Base-by-base conservation (phyloP, 2,329 filamentous ascomycete species). In the Pseudocercospora ulei region DNA sequence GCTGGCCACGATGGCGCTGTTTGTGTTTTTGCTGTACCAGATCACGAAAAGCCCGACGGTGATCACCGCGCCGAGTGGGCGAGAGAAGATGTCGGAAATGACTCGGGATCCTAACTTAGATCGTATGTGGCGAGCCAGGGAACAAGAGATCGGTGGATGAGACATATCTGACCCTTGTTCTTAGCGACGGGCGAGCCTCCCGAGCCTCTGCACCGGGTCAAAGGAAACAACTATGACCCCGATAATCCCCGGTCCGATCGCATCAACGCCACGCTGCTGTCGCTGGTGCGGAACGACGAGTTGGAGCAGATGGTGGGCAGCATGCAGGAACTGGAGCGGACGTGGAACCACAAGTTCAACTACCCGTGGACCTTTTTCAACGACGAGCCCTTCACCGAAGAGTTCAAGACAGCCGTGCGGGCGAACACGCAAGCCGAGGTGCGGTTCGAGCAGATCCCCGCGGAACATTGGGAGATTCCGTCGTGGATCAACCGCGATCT, bases 311-410 rank as follows among this genome's bases (percentile, higher is more conserved):
- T 98, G 69, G 68, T 96, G 16, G 75, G 80, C 58, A 85, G 86
- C 16, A 98, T 98, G 84, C 65, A 65, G 39, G 88, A 98, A 57
- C 71, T 98, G 44, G 90, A 98, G 66, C 70, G 81, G 50, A 96
- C 88, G 1, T 98, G 87, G 86, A 98, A 98, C 58, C 71, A 76
- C 70, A 98, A 98, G 60, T 98, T 96, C 75, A 98, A 98, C 68
- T 98, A 98, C 59, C 90, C 90, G 0, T 98, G 90, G 85, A 95
- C 86, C 5, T 98, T 98, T 62, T 92, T 98, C 72, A 98, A 98
- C 65, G 88, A 98, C 57, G 79, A 83, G 36, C 83, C 84, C 9
- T 98, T 98, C 58, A 79, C 81, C 2, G 82, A 90, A 9, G 87
- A 96, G 55, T 98, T 98, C 69, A 96, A 92, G 66, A 69, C 68